Conservation (phyloP, 1,284 basidiomycete species). For the Cutaneotrichosporon sp. region DNA sequence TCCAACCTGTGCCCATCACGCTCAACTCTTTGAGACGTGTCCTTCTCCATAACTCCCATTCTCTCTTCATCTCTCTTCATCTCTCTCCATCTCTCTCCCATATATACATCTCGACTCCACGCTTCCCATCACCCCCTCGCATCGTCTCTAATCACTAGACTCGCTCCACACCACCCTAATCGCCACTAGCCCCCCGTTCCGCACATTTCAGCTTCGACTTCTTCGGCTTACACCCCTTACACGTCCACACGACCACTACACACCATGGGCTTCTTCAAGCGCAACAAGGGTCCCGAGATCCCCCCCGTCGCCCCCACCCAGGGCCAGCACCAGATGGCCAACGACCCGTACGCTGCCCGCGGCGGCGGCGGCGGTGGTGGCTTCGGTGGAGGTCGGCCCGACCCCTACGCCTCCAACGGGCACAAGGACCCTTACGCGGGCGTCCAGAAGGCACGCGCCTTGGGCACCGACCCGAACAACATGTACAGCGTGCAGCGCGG, state of each 20-base stretch:
- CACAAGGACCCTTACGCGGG: conserved; percentile 17
- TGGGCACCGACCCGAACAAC: conserved; percentile 52
- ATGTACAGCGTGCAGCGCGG: conserved; percentile 9
- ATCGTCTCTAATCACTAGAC: too few relatives aligned
- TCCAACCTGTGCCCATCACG: background rate
- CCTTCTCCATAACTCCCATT: too few relatives aligned
- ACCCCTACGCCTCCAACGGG: conserved; percentile 32
- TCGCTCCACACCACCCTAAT: background rate
- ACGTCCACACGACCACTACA: background rate
- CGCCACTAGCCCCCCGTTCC: too few relatives aligned
- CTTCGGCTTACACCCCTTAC: background rate
- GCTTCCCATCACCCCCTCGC: too few relatives aligned
- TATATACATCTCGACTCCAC: too few relatives aligned
- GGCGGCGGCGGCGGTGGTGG: background rate
- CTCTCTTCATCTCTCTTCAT: too few relatives aligned
- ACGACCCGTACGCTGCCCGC: conserved; percentile 7
- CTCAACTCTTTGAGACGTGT: too few relatives aligned
- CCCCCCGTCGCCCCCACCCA: conserved; percentile 57
- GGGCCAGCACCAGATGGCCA: conserved; percentile 5
- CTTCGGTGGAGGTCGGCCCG: conserved; percentile 5
- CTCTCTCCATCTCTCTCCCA: too few relatives aligned
- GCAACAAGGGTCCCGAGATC: conserved; percentile 65
- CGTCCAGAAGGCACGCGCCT: conserved; percentile 58
- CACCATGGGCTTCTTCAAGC: conserved; percentile 74
- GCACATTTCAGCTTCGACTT: background rate